Conservation (phyloP, 129 eudicot species). For the Flaveria brownii region DNA sequence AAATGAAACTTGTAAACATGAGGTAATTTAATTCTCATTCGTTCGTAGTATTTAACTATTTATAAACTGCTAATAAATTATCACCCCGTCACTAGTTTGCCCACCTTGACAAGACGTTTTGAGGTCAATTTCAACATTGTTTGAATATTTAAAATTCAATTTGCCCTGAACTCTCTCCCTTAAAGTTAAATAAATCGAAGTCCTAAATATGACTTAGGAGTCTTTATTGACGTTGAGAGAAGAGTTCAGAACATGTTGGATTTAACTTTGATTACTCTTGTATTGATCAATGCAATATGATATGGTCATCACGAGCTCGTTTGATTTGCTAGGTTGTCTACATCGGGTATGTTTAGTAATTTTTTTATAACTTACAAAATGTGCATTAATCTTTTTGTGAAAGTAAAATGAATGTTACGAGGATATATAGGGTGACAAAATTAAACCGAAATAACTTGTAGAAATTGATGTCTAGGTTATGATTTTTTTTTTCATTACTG, state of each 20-base stretch:
- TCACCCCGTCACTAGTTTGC: background rate
- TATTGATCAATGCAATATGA: background rate
- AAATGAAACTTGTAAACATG: background rate
- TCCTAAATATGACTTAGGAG: background rate
- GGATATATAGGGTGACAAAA: too few species aligned
- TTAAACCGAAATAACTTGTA: too few species aligned
- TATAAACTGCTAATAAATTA: background rate
- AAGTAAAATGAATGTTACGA: background rate
- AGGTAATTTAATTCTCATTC: background rate
- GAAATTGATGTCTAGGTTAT: too few species aligned
- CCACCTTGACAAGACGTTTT: background rate
- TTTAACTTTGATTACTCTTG: background rate
- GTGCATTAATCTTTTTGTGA: background rate
- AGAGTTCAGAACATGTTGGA: background rate
- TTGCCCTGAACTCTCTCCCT: constrained; percentile 11
- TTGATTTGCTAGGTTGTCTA: background rate
- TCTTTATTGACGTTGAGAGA: constrained; percentile 3
- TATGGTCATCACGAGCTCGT: background rate
- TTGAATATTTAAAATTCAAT: background rate
- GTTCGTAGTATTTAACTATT: background rate
- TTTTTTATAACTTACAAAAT: background rate
- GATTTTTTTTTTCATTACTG: too few species aligned
- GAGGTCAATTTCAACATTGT: background rate
- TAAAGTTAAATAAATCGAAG: background rate
- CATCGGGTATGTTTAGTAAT: background rate